These are phyloP conservation scores for Catenaria anguillulae DNA, from an alignment of 371 early-diverging fungal species.

Conservation along the genomic window DNA sequence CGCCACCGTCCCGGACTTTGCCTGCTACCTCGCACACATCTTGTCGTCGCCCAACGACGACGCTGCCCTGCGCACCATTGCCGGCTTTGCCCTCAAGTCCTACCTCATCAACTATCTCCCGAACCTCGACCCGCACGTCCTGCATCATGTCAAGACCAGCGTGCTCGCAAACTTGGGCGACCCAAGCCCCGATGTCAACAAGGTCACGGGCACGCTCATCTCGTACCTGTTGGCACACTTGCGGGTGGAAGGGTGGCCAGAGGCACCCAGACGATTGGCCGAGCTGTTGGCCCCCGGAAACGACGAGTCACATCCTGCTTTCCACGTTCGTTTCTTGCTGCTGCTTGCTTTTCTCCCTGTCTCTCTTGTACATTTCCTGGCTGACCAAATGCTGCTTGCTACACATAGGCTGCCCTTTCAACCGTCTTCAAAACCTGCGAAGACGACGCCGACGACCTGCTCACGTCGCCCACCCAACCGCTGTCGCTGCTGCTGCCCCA, in stretches of 20 bases:
- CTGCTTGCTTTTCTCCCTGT: background rate
- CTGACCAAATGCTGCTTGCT: background rate
- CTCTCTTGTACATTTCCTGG: background rate
- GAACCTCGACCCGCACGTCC: conserved; percentile 41
- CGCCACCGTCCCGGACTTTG: conserved; percentile 66
- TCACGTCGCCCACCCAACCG: conserved; percentile 48
- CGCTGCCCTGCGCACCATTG: conserved; percentile 31
- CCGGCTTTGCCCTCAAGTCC: conserved; percentile 12
- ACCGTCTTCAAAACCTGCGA: conserved; percentile 76
- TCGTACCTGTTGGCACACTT: conserved; percentile 61
- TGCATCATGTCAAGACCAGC: conserved; percentile 57
- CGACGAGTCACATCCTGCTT: conserved; percentile 16
- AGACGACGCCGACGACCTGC: conserved; percentile 62
- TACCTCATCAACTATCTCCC: conserved; percentile 24
- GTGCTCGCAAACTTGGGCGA: conserved; percentile 62
- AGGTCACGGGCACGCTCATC: conserved; percentile 68
- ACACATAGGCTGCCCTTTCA: background rate
- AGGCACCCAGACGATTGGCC: conserved; percentile 58
- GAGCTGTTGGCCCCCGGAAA: conserved; percentile 10
- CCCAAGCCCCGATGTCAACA: conserved; percentile 39
- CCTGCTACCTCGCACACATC: conserved; percentile 73
- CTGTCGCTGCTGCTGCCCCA: conserved; percentile 71
- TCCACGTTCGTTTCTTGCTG: conserved; percentile 16
- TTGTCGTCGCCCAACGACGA: conserved; percentile 23
- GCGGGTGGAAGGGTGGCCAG: conserved; percentile 61